Evolutionary conservation across 768 basidiomycete species (phyloP), one percentile per base, ranked within the genome.

Genomic region (Mycena amicta): DNA sequence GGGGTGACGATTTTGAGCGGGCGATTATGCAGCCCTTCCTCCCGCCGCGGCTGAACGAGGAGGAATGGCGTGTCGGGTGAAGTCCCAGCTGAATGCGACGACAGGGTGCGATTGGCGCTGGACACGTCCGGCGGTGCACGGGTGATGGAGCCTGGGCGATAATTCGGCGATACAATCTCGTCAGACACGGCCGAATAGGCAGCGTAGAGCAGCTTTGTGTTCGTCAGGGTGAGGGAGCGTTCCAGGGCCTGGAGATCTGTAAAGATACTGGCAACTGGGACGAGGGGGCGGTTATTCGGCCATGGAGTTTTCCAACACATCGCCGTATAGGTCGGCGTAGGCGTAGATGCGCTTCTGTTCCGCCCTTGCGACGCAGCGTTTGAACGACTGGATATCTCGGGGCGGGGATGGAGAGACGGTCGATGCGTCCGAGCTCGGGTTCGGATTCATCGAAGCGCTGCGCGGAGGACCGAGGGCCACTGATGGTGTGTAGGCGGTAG

Each of bases 401-500:
- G 52, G 57, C 12, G 57, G 57, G 2, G 28, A 58, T 53, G 27
- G n/a, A n/a, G n/a, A n/a, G n/a, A n/a, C n/a, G n/a, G n/a, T n/a
- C n/a, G n/a, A n/a, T n/a, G n/a, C n/a, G n/a, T n/a, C n/a, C n/a
- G n/a, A n/a, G n/a, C n/a, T n/a, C n/a, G 23, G 46, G 23, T 26
- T 50, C 46, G 15, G 12, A 27, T 20, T 2, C 2, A 50, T 58
- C 57, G 25, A 50, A 46, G 13, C 51, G 4, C 33, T 28, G 33
- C 45, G 11, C n/a, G 12, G 46, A 53, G 5, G 4, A 5, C 13
- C 22, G 29, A 6, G 43, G 43, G 20, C 57, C 57, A 8, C 5
- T 47, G 28, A 26, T 51, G 31, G 30, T 58, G 33, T 58, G 53
- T 15, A 58, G 57, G 15, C 51, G 51, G 39, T 58, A 58, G 52